Evolutionary conservation across 257 asterid genomes (phyloP).

Genomic region (Cynanchum wilfordii): DNA sequence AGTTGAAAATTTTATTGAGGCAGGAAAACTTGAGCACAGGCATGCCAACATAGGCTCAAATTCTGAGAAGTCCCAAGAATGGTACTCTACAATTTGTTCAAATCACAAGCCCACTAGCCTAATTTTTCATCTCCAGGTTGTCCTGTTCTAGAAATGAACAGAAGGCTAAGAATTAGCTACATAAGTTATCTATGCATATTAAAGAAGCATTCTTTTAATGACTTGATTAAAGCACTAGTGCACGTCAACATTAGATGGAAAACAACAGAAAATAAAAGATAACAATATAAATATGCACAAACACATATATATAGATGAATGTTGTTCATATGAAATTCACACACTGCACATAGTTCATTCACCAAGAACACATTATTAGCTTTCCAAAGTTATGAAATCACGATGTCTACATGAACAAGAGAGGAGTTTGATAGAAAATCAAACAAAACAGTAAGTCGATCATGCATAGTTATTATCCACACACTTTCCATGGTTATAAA

Average conservation of each 20-base stretch:
- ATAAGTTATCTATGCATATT: background rate
- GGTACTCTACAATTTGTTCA: background rate
- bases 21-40: background rate
- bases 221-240: background rate
- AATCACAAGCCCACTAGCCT: background rate
- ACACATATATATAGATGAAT: background rate
- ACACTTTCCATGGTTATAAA: background rate
- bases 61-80: background rate
- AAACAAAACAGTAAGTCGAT: background rate
- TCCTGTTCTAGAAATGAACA: background rate
- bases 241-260: background rate
- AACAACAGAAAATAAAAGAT: background rate
- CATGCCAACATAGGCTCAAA: background rate
- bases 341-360: background rate
- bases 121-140: background rate
- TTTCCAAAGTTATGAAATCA: background rate
- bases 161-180: background rate
- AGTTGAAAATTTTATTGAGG: background rate
- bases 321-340: background rate
- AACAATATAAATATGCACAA: background rate
- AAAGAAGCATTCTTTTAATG: background rate
- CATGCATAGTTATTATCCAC: background rate
- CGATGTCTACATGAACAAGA: background rate
- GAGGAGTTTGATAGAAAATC: background rate
- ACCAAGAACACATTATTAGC: background rate